A percentile compares a stretch with the other conserved stretches of the same genome.
These are phyloP conservation scores for Colletotrichum noveboracense DNA, from an alignment of 2,329 filamentous ascomycete genomes.

Conservation along the genomic window DNA sequence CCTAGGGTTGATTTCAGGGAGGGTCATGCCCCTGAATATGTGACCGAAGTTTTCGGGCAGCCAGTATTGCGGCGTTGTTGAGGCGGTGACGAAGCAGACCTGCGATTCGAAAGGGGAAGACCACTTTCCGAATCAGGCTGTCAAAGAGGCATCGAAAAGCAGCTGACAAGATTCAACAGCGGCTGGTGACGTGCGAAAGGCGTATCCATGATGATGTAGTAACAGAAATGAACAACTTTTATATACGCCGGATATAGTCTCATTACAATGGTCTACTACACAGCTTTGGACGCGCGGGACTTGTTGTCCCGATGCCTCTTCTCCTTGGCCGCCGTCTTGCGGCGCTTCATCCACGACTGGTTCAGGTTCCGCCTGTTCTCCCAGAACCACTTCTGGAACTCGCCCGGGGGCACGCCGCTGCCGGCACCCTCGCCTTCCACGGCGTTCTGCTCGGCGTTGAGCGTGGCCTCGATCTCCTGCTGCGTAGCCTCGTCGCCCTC, in stretches of 20 bases:
- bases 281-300: slow-evolving; percentile 50
- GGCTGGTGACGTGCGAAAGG: neutral
- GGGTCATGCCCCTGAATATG: rapidly evolving
- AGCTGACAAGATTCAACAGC: neutral
- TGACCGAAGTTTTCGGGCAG: too few species aligned
- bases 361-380: slow-evolving; percentile 70
- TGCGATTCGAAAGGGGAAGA: too few species aligned
- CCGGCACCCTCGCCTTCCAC: slow-evolving; percentile 13
- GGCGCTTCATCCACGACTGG: slow-evolving; percentile 68
- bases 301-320: slow-evolving; percentile 71
- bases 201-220: neutral
- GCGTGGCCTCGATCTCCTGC: slow-evolving; percentile 30
- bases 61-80: too few species aligned
- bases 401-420: slow-evolving; percentile 32
- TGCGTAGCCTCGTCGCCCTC: slow-evolving; percentile 37
- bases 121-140: neutral
- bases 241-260: neutral
- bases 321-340: slow-evolving; percentile 68
- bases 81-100: too few species aligned
- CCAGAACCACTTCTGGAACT: slow-evolving; percentile 74
- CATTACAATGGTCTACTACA: slow-evolving; percentile 25
- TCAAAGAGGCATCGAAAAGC: neutral
- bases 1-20: rapidly evolving
- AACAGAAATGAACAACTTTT: neutral
- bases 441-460: slow-evolving; percentile 30